Conservation (phyloP, 1,284 basidiomycete genomes). For the Amylostereum areolatum region DNA sequence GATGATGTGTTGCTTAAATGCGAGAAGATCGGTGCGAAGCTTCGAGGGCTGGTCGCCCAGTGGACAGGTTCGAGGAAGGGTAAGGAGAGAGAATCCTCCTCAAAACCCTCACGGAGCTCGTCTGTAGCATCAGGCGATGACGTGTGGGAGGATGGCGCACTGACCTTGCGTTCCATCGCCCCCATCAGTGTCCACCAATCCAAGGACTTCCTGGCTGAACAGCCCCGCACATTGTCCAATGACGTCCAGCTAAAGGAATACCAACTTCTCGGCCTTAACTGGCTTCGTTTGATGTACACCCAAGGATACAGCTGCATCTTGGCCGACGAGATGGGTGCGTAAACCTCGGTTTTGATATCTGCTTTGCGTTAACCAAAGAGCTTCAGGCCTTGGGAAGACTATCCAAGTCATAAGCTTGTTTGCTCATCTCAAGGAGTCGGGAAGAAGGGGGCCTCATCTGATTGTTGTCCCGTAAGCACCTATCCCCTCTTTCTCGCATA, state of each 20-base stretch:
- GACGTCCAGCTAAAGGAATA: conserved; percentile 90
- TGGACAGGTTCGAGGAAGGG: conserved; percentile 58
- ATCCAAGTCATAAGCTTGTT: conserved; percentile 98
- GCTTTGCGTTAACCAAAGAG: conserved; percentile 6
- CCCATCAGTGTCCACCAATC: conserved; percentile 38
- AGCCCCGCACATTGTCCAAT: conserved; percentile 69
- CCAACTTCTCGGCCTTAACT: conserved; percentile 95
- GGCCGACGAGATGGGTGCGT: conserved; percentile 95
- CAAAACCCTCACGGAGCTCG: conserved; percentile 15
- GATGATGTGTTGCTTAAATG: conserved; percentile 88
- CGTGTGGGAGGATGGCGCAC: conserved; percentile 49
- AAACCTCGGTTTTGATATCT: conserved; percentile 7
- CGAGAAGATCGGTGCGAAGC: conserved; percentile 73
- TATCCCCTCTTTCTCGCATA: not conserved
- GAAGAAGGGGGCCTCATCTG: conserved; percentile 81
- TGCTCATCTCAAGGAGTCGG: conserved; percentile 78
- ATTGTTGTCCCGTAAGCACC: conserved; percentile 86
- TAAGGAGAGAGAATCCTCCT: conserved; percentile 32
- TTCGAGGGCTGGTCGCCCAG: conserved; percentile 66
- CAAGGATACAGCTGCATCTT: conserved; percentile 89
- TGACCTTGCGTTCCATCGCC: conserved; percentile 48
- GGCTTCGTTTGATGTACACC: conserved; percentile 86
- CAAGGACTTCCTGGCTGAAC: conserved; percentile 65
- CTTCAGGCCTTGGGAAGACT: conserved; percentile 92
- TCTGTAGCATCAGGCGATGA: conserved; percentile 27